These are phyloP conservation scores for Solanum aculeatissimum DNA, from an alignment of 305 asterid species.

Conservation along the genomic window DNA sequence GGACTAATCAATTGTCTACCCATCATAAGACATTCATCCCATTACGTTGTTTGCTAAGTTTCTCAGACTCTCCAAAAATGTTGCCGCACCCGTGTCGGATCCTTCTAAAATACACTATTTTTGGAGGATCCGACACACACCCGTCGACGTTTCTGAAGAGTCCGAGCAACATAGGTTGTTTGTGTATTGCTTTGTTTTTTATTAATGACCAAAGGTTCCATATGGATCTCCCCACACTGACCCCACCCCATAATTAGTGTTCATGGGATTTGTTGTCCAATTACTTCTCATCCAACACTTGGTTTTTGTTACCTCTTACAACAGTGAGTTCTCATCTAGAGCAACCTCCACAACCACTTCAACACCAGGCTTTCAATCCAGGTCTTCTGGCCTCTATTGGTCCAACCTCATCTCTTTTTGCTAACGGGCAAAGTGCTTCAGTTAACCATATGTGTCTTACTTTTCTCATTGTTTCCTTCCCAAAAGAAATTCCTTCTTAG, in stretches of 20 bases:
- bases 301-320: not conserved
- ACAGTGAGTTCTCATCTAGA: not conserved
- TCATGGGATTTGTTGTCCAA: not conserved
- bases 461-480: not conserved
- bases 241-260: not conserved
- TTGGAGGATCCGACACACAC: too few relatives aligned
- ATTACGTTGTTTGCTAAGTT: too few relatives aligned
- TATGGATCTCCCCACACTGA: not conserved
- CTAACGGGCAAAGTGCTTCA: not conserved
- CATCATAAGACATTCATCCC: not conserved
- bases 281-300: not conserved
- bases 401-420: not conserved
- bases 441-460: not conserved
- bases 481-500: not conserved
- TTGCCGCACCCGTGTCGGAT: too few relatives aligned
- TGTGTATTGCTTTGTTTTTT: not conserved
- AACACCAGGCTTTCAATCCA: not conserved
- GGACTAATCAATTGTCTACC: not conserved
- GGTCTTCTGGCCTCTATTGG: not conserved
- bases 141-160: too few relatives aligned
- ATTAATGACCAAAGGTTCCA: not conserved
- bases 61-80: too few relatives aligned
- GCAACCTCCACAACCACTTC: not conserved
- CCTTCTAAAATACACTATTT: too few relatives aligned
- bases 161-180: too few relatives aligned